A percentile compares a stretch with the other conserved stretches of the same genome.
Conservation (phyloP, 768 basidiomycete genomes). For the Gelatoporia subvermispora region DNA sequence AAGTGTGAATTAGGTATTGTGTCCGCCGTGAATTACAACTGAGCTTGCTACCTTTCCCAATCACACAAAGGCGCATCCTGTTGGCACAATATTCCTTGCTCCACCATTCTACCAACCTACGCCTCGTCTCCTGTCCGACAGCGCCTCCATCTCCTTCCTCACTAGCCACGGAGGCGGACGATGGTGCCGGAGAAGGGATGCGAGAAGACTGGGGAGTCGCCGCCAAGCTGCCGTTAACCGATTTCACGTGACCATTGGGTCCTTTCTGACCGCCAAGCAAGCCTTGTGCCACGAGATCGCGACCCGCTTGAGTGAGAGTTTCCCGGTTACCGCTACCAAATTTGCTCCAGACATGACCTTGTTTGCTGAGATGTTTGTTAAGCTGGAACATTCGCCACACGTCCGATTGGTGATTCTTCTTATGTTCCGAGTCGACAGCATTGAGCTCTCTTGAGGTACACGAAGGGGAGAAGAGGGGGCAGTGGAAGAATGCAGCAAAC, state of each 20-base stretch:
- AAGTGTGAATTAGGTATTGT: background rate
- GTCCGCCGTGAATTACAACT: background rate
- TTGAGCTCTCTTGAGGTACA: conserved; percentile 88
- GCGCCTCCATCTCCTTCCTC: conserved; percentile 76
- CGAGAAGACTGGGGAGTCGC: conserved; percentile 45
- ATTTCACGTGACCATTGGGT: conserved; percentile 21
- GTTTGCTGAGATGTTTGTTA: conserved; percentile 78
- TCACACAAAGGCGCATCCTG: conserved; percentile 73
- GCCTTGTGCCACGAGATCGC: conserved; percentile 47
- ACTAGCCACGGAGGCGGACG: conserved; percentile 44
- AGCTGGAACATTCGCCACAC: conserved; percentile 94
- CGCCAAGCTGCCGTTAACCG: conserved; percentile 18
- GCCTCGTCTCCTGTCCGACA: conserved; percentile 74
- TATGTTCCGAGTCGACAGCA: conserved; percentile 95
- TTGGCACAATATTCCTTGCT: conserved; percentile 73
- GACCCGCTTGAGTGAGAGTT: conserved; percentile 62
- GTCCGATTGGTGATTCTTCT: conserved; percentile 90
- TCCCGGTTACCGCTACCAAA: conserved; percentile 86
- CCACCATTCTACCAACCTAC: conserved; percentile 86
- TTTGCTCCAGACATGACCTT: conserved; percentile 83
- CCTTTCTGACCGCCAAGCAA: conserved; percentile 28
- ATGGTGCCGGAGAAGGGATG: conserved; percentile 55
- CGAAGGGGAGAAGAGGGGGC: conserved; percentile 82
- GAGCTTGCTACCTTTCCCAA: conserved; percentile 68
- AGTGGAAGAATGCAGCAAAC: conserved; percentile 85